Conservation (phyloP, 2,329 filamentous ascomycete genomes). For the Blumeriella jaapii region DNA sequence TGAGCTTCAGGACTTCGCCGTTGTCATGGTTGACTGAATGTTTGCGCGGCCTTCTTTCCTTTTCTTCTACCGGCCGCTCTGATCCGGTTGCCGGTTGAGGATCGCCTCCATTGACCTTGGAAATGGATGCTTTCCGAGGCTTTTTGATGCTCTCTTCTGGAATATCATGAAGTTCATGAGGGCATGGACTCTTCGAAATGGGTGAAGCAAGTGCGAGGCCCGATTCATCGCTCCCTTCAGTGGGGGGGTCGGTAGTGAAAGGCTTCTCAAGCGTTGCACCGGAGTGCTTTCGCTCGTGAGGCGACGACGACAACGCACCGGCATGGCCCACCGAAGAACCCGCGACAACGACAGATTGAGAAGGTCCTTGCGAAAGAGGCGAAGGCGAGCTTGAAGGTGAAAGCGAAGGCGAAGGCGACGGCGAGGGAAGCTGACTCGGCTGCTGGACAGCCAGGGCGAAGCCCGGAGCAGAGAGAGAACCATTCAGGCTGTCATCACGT, state of each 20-base stretch:
- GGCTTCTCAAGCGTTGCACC: slow-evolving; percentile 14
- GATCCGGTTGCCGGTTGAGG: slow-evolving; percentile 47
- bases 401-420: slow-evolving; percentile 21
- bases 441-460: slow-evolving; percentile 12
- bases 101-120: slow-evolving; percentile 26
- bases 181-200: slow-evolving; percentile 16
- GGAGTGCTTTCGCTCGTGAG: slow-evolving; percentile 12
- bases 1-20: slow-evolving; percentile 41
- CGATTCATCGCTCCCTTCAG: slow-evolving; percentile 10
- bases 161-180: slow-evolving; percentile 22
- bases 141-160: slow-evolving; percentile 21
- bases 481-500: slow-evolving; percentile 1
- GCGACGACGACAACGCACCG: slow-evolving; percentile 4
- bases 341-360: slow-evolving; percentile 13
- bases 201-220: slow-evolving; percentile 13
- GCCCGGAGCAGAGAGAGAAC: not conserved
- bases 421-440: slow-evolving; percentile 18
- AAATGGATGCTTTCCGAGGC: slow-evolving; percentile 15
- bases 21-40: slow-evolving; percentile 14
- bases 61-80: slow-evolving; percentile 38
- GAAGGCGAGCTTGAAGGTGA: slow-evolving; percentile 15
- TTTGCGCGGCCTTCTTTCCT: slow-evolving; percentile 13
- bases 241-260: not conserved
- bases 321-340: slow-evolving; percentile 12
- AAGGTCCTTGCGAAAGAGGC: slow-evolving; percentile 18